Percentiles rank a stretch among this genome's conserved stretches.
Conservation (phyloP, 495 filamentous ascomycete species). For the Cenococcum geophilum region DNA sequence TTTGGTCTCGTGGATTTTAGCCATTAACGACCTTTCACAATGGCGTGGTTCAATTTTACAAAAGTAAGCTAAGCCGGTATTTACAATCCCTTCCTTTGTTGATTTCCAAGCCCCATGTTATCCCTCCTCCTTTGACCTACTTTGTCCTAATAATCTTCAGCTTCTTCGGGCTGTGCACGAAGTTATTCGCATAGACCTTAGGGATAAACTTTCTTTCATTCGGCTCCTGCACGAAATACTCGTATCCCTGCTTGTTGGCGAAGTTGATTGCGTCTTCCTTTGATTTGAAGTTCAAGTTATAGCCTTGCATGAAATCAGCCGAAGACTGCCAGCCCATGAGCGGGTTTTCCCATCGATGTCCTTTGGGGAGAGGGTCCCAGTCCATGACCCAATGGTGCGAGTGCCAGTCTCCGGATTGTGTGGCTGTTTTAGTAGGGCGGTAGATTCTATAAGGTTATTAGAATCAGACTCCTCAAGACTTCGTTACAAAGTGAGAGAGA, state of each 20-base stretch:
- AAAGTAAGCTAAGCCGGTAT: too few relatives aligned
- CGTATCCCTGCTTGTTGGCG: constrained; percentile 97
- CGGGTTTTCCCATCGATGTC: constrained; percentile 95
- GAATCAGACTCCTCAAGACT: not conserved
- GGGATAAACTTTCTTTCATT: constrained; percentile 78
- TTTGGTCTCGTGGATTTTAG: too few relatives aligned
- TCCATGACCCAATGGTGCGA: constrained; percentile 92
- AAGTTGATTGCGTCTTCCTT: constrained; percentile 96
- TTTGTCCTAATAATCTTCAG: constrained; percentile 92
- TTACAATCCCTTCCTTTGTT: too few relatives aligned
- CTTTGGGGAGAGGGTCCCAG: constrained; percentile 85
- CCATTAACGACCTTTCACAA: too few relatives aligned
- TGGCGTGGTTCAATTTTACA: too few relatives aligned
- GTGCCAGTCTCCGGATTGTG: constrained; percentile 84
- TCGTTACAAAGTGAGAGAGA: too few relatives aligned
- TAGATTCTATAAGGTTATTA: constrained; percentile 61
- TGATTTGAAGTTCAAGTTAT: constrained; percentile 76
- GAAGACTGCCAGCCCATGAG: constrained; percentile 98
- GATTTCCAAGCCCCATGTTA: too few relatives aligned
- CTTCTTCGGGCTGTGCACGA: constrained; percentile 73
- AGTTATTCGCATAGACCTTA: constrained; percentile 97
- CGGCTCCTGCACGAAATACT: constrained; percentile 97
- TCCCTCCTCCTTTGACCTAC: constrained; percentile 37
- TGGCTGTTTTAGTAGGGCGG: constrained; percentile 81
- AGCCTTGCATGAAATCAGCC: constrained; percentile 87